Base-by-base conservation (phyloP, 2,329 filamentous ascomycete genomes). In the Sporothrix humicola region DNA sequence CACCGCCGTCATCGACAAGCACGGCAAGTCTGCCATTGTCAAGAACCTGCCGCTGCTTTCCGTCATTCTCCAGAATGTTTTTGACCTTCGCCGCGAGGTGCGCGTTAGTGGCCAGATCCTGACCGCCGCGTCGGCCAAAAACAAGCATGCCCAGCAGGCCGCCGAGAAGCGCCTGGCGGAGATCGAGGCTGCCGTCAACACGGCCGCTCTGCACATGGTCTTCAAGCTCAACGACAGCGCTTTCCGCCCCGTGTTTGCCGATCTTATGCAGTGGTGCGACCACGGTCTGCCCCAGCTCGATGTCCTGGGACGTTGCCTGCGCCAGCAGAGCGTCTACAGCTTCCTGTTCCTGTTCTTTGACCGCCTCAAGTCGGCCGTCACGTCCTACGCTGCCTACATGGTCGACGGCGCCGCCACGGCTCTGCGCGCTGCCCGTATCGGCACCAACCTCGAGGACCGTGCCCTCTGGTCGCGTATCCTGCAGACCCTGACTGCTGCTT, bases 221-320 rank as follows among this genome's bases (percentile, higher is more conserved):
- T 94, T 97, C 85, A 98, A 98, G 85, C 88, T 99, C 75, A 98
- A 98, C 82, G 96, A 99, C 80, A 91, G 92, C 0, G 90, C 92
- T 0, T 99, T 99, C 89, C 88, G 95, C 13, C 97, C 96, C 0
- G 90, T 99, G 76, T 99, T 98, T 84, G 87, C 90, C 17, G 89
- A 92, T 76, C 84, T 98, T n/a, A 86, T 97, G 63, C 93, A 97
- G 73, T 98, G 95, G 92, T 88, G 92, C 0, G 86, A 85, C 20
- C 83, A 85, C 1, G 87, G 86, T 0, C 82, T 92, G 61, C 83
- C 90, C 20, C 90, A 91, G 83, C 88, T 87, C 74, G 91, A 94
- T 78, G 80, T 80, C 15, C 77, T 83, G 31, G 91, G 90, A 71
- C 87, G 85, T 75, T 82, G 86, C 2, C 83, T 90, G 66, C 89